These are phyloP conservation scores for Aurifilum marmelostoma DNA, from an alignment of 2,329 filamentous ascomycete genomes.

Conservation along the genomic window DNA sequence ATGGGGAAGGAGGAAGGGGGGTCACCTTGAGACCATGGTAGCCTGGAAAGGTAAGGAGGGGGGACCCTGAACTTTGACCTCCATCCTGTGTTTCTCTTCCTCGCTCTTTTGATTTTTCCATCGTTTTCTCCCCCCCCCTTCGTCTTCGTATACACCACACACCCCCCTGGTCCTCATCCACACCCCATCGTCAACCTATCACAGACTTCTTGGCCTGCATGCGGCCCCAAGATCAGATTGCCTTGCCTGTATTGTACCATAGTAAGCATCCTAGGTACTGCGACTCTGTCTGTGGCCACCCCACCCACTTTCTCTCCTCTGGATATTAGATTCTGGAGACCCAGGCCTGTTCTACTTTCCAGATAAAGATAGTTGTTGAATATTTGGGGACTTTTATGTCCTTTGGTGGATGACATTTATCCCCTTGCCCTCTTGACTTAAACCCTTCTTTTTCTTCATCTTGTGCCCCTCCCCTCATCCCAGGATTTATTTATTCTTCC, in stretches of 20 bases:
- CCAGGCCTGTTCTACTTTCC: background rate
- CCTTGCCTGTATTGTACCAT: background rate
- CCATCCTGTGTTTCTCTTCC: background rate
- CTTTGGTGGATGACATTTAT: background rate
- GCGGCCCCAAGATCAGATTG: background rate
- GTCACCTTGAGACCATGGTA: background rate
- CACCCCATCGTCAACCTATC: background rate
- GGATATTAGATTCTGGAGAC: conserved; percentile 2
- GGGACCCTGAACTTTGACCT: background rate
- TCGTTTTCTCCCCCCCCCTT: background rate
- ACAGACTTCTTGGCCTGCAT: background rate
- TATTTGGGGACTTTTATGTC: background rate
- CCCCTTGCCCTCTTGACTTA: background rate
- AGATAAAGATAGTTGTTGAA: background rate
- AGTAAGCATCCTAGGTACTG: background rate
- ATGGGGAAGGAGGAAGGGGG: background rate
- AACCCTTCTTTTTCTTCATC: background rate
- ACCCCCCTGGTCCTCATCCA: background rate
- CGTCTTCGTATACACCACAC: background rate
- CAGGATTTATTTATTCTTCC: background rate
- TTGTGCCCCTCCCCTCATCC: background rate
- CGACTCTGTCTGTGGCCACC: background rate
- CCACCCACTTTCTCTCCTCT: background rate
- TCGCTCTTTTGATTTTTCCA: background rate
- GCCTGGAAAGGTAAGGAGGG: background rate